A percentile compares a stretch with the other conserved stretches of the same genome.
Conservation (phyloP, 768 basidiomycete genomes). For the Exsudoporus frostii region DNA sequence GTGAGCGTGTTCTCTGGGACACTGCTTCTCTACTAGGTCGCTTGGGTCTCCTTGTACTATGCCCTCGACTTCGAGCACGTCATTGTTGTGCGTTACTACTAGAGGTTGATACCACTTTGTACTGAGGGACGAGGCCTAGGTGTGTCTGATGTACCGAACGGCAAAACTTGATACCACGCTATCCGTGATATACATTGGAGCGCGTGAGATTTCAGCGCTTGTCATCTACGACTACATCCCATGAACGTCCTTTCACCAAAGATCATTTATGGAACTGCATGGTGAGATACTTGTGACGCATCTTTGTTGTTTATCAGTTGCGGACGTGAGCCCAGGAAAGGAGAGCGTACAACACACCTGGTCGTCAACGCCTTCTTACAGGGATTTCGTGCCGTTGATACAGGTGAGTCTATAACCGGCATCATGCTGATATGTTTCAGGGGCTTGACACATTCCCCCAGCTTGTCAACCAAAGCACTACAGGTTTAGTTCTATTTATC, state of each 20-base stretch:
- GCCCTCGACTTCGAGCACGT: background rate
- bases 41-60: background rate
- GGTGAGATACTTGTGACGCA: constrained; percentile 34
- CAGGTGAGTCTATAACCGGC: constrained; percentile 46
- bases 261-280: constrained; percentile 63
- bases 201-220: constrained; percentile 17
- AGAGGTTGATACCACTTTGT: background rate
- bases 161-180: background rate
- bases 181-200: background rate
- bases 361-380: constrained; percentile 69
- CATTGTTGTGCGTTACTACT: background rate
- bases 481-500: constrained; percentile 37
- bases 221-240: constrained; percentile 1
- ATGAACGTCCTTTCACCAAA: constrained; percentile 37
- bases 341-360: constrained; percentile 61
- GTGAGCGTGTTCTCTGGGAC: background rate
- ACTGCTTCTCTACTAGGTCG: background rate
- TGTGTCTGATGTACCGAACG: background rate
- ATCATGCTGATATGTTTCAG: constrained; percentile 1
- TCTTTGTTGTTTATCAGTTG: background rate
- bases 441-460: constrained; percentile 23
- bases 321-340: constrained; percentile 55
- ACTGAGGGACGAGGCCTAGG: background rate
- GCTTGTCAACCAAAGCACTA: constrained; percentile 76
- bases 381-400: constrained; percentile 82